Evolutionary conservation across 2,329 filamentous ascomycete genomes (phyloP).

Genomic region (Diaporthe helianthi): DNA sequence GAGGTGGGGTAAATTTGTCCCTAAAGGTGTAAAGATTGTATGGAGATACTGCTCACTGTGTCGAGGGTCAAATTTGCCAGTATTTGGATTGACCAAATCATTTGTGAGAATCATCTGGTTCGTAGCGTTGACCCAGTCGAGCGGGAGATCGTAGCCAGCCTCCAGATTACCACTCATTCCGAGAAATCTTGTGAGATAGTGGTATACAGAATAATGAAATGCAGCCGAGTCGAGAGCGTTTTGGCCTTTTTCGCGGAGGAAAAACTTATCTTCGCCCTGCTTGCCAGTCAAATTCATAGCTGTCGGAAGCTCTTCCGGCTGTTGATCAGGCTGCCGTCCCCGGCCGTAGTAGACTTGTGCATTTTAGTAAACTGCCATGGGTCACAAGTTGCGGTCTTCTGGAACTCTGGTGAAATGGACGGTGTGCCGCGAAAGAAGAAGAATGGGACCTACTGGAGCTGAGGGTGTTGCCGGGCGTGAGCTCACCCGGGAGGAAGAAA

Average conservation of each 20-base stretch:
- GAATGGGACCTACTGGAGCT: conserved; percentile 48
- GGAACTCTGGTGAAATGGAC: no score
- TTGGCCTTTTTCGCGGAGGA: conserved; percentile 59
- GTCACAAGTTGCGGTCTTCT: no score
- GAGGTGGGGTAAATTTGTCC: no score
- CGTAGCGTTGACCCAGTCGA: conserved; percentile 60
- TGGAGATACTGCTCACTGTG: conserved; percentile 50
- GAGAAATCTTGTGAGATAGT: conserved; percentile 66
- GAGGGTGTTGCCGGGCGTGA: conserved; percentile 67
- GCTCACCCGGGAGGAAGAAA: conserved; percentile 70
- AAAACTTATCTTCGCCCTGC: conserved; percentile 49
- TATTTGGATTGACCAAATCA: conserved; percentile 63
- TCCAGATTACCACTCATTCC: conserved; percentile 65
- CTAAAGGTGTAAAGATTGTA: no score
- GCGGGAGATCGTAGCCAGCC: conserved; percentile 59
- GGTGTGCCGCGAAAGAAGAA: neutral
- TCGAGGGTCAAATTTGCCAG: conserved; percentile 65
- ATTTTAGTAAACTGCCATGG: neutral
- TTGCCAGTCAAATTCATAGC: conserved; percentile 56
- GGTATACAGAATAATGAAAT: conserved; percentile 71
- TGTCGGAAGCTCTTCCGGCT: conserved; percentile 52
- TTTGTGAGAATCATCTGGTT: conserved; percentile 62
- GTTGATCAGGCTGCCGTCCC: conserved; percentile 63
- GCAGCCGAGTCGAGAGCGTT: conserved; percentile 65
- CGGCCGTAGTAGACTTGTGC: conserved; percentile 62